These are phyloP conservation scores for Candida neerlandica DNA, from an alignment of 1,139 yeast genomes.

Conservation along the genomic window DNA sequence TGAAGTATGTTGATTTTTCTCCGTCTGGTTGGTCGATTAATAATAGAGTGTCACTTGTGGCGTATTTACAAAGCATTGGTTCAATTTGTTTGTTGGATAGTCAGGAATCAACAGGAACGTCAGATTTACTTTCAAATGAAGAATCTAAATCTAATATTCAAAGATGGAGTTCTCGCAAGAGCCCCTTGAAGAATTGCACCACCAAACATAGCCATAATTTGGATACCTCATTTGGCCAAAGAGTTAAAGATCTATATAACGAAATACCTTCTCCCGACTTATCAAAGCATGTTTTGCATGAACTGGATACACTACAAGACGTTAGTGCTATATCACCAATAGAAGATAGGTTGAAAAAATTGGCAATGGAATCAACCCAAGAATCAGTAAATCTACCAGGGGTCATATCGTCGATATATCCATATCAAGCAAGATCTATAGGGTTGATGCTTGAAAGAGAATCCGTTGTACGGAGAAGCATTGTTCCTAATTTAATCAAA, in stretches of 20 bases:
- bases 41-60: not conserved
- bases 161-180: constrained; percentile 28
- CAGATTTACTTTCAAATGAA: not conserved
- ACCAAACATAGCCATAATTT: not conserved
- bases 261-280: constrained; percentile 43
- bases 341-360: constrained; percentile 20
- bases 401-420: constrained; percentile 51
- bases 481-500: constrained; percentile 48
- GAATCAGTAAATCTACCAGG: constrained; percentile 42
- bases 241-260: constrained; percentile 38
- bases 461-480: constrained; percentile 28
- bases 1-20: constrained; percentile 14
- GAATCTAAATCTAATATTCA: constrained; percentile 11
- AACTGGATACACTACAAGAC: constrained; percentile 5
- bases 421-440: constrained; percentile 60
- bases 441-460: constrained; percentile 62
- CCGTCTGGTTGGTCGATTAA: constrained; percentile 40
- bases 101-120: not conserved
- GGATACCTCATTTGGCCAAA: constrained; percentile 19
- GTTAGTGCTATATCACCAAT: constrained; percentile 19
- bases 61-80: not conserved
- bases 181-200: not conserved
- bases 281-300: constrained; percentile 15
- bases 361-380: constrained; percentile 20
- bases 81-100: not conserved